Base-by-base conservation (phyloP, 805 yeast genomes). In the Pichia cephalocereana region DNA sequence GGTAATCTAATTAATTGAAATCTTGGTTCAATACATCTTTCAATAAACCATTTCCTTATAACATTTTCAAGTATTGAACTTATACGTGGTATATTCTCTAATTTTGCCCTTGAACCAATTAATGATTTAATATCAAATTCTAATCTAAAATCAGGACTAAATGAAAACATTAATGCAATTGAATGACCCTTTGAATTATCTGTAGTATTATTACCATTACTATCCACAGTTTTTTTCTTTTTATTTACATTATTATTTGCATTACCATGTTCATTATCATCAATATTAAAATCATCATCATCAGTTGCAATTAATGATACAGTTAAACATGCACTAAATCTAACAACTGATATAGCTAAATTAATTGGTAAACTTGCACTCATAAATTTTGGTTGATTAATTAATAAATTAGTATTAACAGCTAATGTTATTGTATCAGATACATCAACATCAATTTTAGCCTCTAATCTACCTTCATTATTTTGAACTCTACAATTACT, bases 51-150 rank as follows among this genome's bases (percentile, higher is more conserved):
- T 47, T 81, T 81, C 53, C 93, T 75, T 38, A 93, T 74, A 51
- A 83, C 82, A 49, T 79, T 79, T 61, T 93, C 98, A 39, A 93
- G 81, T 40, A 93, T 69, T 49, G 86, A 82, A 10, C 95, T 80
- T 38, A 93, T 80, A 59, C 93, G 89, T 8, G 99, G 99, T 15
- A 93, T 86, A 58, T 93, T 88, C 64, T 90, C 96, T 28, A 93
- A 70, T 61, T 91, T 85, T 0, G 98, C 87, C 43, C 96, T 74
- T 1, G 97, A 86, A 1, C 99, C 99, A 45, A 93, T 87, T 38
- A 91, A 69, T 1, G 96, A 87, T 57, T 82, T 82, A n/a, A 88
- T 81, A 40, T 84, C 82, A 65, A 93, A 90, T 58, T 91, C 97
- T 54, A 93, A 70, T 48, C 91, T 70, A 65, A 87, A 93, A 60